These are phyloP conservation scores for Salix udensis DNA, from an alignment of 345 rosid genomes.

Conservation along the genomic window DNA sequence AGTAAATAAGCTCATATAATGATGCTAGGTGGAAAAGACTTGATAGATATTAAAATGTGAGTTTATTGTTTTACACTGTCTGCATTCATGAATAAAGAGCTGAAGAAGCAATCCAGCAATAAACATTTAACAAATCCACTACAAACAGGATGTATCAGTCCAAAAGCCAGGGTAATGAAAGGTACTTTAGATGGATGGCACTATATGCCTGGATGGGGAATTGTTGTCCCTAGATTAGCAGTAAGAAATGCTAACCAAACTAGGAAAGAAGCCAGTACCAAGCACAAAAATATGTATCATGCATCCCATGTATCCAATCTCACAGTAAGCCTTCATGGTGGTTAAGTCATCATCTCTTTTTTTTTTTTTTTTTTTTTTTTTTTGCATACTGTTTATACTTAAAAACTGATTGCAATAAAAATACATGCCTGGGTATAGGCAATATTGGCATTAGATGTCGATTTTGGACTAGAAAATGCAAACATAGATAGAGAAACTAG, in stretches of 20 bases:
- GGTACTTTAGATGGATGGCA: neutral
- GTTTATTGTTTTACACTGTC: neutral
- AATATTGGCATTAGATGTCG: neutral
- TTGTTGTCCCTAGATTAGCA: neutral
- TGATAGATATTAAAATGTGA: neutral
- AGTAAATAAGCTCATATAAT: neutral
- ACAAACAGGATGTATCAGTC: neutral
- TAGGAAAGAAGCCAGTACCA: neutral
- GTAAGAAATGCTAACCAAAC: neutral
- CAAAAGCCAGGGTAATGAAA: neutral
- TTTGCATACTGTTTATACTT: neutral
- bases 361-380: neutral
- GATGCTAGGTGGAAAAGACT: neutral
- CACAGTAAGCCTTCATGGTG: neutral
- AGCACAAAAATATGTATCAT: neutral
- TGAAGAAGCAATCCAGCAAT: neutral
- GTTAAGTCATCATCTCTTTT: neutral
- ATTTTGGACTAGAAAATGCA: neutral
- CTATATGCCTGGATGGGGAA: neutral
- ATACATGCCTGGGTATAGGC: neutral
- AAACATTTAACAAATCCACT: neutral
- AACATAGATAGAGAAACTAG: neutral
- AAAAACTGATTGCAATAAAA: neutral
- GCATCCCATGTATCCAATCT: neutral
- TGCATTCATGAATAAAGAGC: neutral